Base-by-base conservation (phyloP, 805 yeast species). In the Candida germanica region DNA sequence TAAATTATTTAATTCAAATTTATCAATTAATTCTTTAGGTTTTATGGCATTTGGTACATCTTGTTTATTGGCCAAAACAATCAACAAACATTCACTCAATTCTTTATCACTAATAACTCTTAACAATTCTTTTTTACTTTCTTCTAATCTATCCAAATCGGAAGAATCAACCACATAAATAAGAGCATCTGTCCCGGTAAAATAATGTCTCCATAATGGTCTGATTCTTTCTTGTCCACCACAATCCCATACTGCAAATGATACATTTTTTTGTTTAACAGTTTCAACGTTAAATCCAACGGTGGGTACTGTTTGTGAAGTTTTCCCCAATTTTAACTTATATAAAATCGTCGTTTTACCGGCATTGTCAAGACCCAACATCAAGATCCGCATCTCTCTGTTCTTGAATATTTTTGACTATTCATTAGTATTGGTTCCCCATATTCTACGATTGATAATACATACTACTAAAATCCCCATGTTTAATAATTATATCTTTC, bases 191-290 rank as follows among this genome's bases (percentile, higher is more conserved):
- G 96, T 87, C 25, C 95, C 95, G 9, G 95, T 85, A 62, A 84
- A 87, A 64, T 89, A 89, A 57, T 89, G 96, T 61, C 96, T 79
- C 97, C 98, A 89, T 40, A 89, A 70, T 0, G 94, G 95, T 55
- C 96, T 77, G 49, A 88, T 77, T 59, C 94, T 72, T 53, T 85
- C 94, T 67, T 87, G 97, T 57, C 96, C 97, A 64, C 97, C 97
- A 43, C 93, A 93, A 61, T 86, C 95, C 95, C 95, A 86, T 56
- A 86, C 88, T 42, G 87, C 87, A 66, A 86, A 84, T 38, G 84
- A 80, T 40, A 85, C 81, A 58, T 84, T 84, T 57, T 81, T 83
- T 61, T 82, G 85, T 39, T 83, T 79, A 44, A 86, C 86, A 3
- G 91, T 83, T 60, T 86, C 95, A 32, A 86, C 93, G 61, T 89